Evolutionary conservation across 768 basidiomycete genomes (phyloP).

Genomic region (Pisolithus marmoratus): DNA sequence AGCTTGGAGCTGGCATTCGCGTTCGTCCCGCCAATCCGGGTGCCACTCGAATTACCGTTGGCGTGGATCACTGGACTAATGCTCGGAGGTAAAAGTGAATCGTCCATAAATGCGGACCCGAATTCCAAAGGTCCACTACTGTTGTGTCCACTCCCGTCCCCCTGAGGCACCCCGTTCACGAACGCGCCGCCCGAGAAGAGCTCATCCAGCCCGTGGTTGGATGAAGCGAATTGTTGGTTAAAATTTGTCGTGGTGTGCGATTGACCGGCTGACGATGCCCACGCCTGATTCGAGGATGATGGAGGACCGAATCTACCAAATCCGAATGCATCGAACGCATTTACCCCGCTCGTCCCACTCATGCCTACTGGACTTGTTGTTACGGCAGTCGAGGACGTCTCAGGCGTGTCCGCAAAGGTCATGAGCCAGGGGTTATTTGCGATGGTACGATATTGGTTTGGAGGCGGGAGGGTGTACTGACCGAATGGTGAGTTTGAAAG

Average conservation of each 20-base stretch:
- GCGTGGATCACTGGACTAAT: slow-evolving; percentile 53
- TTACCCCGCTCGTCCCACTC: slow-evolving; percentile 9
- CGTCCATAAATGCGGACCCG: slow-evolving; percentile 27
- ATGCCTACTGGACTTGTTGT: slow-evolving; percentile 6
- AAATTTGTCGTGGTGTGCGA: slow-evolving; percentile 17
- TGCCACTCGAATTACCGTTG: slow-evolving; percentile 12
- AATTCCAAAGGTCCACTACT: slow-evolving; percentile 27
- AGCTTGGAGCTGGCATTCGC: slow-evolving; percentile 4
- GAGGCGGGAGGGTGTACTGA: slow-evolving; percentile 37
- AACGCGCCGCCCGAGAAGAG: slow-evolving; percentile 37
- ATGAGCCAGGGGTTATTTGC: slow-evolving; percentile 82
- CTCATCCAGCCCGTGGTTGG: slow-evolving; percentile 34
- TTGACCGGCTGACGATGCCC: neutral
- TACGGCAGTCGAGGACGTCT: slow-evolving; percentile 29
- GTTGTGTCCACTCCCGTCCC: slow-evolving; percentile 11
- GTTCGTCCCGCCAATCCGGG: neutral
- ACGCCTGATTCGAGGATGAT: neutral
- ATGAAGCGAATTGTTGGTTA: slow-evolving; percentile 18
- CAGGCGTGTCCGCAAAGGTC: slow-evolving; percentile 64
- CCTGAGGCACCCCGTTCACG: slow-evolving; percentile 8
- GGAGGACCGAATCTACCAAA: slow-evolving; percentile 27
- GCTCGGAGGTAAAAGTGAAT: slow-evolving; percentile 11
- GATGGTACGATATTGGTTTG: slow-evolving; percentile 67
- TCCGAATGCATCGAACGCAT: slow-evolving; percentile 36
- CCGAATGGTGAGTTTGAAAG: slow-evolving; percentile 42